Percentiles rank a stretch among this genome's conserved stretches.
Conservation (phyloP, 177 flowering plant species). For the Vitis hybrid region DNA sequence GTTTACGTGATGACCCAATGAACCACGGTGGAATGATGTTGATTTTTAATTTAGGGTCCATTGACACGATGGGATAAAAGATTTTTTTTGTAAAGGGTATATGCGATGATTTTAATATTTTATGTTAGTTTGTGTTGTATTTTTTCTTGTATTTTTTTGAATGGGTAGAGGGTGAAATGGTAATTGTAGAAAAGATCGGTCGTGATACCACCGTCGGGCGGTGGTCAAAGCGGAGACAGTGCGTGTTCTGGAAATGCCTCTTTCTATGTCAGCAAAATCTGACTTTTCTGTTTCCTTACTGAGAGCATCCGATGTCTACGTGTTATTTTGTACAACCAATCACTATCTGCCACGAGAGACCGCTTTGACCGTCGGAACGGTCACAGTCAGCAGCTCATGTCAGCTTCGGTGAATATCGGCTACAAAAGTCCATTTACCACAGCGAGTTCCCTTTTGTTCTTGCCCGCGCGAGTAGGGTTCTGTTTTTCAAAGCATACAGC, state of each 20-base stretch:
- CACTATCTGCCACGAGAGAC: too few relatives aligned
- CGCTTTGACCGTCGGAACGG: too few relatives aligned
- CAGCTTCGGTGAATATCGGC: background rate
- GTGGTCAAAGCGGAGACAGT: constrained; percentile 16
- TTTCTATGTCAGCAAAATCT: constrained; percentile 25
- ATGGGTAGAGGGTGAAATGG: constrained; percentile 1
- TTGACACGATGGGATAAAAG: too few relatives aligned
- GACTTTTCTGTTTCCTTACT: constrained; percentile 21
- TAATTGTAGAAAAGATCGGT: background rate
- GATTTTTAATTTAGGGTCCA: too few relatives aligned
- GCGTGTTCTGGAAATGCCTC: constrained; percentile 11
- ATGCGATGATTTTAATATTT: too few relatives aligned
- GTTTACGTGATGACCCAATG: too few relatives aligned
- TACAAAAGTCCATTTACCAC: background rate
- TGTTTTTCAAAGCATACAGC: background rate
- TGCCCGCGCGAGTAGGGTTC: background rate
- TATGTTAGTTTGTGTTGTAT: too few relatives aligned
- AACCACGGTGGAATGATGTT: too few relatives aligned
- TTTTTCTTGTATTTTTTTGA: too few relatives aligned
- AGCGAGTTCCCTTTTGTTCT: background rate
- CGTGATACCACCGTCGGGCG: constrained; percentile 6
- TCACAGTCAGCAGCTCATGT: background rate
- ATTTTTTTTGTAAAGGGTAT: too few relatives aligned
- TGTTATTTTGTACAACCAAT: too few relatives aligned
- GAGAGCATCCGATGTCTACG: background rate